These are phyloP conservation scores for Volvox reticuliferus DNA, from an alignment of 139 green algal species.

Conservation along the genomic window DNA sequence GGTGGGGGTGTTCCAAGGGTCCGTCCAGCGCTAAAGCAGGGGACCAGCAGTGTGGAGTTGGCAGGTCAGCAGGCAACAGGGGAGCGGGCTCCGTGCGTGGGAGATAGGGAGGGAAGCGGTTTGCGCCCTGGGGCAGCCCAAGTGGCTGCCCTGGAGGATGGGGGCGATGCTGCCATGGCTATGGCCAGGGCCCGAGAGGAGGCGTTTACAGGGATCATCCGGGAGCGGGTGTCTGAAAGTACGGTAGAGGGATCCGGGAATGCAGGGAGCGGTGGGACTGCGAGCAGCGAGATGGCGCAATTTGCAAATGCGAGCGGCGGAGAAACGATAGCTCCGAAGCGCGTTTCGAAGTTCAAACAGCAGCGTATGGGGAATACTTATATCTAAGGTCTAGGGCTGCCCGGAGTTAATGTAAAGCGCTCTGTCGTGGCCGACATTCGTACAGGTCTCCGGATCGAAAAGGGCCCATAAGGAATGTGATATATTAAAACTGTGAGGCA, in stretches of 20 bases:
- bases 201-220: slow-evolving; percentile 18
- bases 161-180: slow-evolving; percentile 20
- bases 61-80: neutral
- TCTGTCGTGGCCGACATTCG: too few relatives aligned
- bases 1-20: neutral
- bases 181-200: slow-evolving; percentile 37
- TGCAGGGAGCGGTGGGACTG: neutral
- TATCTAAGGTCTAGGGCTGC: too few relatives aligned
- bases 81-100: neutral
- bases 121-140: neutral
- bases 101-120: neutral
- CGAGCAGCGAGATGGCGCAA: neutral
- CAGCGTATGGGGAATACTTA: slow-evolving; percentile 49
- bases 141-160: neutral
- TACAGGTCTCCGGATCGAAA: too few relatives aligned
- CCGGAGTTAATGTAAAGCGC: too few relatives aligned
- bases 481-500: too few relatives aligned
- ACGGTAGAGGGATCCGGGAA: neutral
- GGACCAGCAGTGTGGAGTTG: neutral
- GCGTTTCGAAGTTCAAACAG: slow-evolving; percentile 57
- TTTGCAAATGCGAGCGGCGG: neutral
- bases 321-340: neutral
- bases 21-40: neutral
- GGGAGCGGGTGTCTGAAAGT: neutral
- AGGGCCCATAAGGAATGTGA: too few relatives aligned